phyloP scores from a whole-genome alignment of 495 filamentous ascomycete genomes.

The Paragyromitra xinjiangensis region DNA sequence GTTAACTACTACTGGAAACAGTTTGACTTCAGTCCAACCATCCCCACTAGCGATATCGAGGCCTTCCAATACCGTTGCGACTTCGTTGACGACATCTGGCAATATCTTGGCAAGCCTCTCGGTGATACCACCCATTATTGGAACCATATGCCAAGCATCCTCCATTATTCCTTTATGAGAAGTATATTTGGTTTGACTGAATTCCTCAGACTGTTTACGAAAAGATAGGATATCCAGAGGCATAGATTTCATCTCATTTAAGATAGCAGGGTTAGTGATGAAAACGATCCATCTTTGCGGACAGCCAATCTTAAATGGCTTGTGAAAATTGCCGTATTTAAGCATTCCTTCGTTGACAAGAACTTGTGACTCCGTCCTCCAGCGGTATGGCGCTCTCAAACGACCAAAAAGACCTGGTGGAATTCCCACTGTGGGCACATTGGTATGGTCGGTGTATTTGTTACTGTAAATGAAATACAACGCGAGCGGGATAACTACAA shows the following conservation, averaged over 20 bases:
- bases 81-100: constrained; percentile 24
- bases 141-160: constrained; percentile 17
- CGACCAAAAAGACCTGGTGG: background rate
- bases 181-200: background rate
- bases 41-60: background rate
- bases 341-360: constrained; percentile 4
- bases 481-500: background rate
- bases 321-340: constrained; percentile 11
- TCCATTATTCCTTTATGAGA: constrained; percentile 1
- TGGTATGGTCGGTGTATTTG: background rate
- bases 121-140: constrained; percentile 7
- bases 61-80: background rate
- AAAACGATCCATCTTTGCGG: constrained; percentile 3
- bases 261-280: background rate
- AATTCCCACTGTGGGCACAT: constrained; percentile 1
- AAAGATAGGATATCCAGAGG: background rate
- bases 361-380: background rate
- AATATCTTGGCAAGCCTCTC: constrained; percentile 3
- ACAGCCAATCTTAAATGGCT: constrained; percentile 35
- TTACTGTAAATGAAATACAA: background rate
- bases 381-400: background rate
- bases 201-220: background rate
- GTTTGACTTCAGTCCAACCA: constrained; percentile 8
- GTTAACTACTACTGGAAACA: background rate
- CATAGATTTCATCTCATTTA: constrained; percentile 6